A percentile compares a stretch with the other conserved stretches of the same genome.
Evolutionary conservation across 306 rosid genomes (phyloP).

Genomic region (Trichosanthes cucumerina): DNA sequence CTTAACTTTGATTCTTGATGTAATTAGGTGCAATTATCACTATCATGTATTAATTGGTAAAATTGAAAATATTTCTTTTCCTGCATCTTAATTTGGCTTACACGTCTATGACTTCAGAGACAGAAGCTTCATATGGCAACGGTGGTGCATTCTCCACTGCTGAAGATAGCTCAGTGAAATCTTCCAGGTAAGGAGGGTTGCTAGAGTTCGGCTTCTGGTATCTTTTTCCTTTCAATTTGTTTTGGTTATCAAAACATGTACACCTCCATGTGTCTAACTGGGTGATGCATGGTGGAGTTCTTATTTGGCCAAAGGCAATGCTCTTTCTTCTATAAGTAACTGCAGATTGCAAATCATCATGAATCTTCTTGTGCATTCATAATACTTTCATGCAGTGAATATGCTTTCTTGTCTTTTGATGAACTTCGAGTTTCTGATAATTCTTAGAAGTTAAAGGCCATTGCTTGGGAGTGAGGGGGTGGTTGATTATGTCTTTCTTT

Average conservation of each 20-base stretch:
- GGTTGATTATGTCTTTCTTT: not conserved
- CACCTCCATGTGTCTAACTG: not conserved
- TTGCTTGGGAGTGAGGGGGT: not conserved
- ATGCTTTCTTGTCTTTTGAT: not conserved
- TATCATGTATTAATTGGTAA: not conserved
- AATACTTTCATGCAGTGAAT: not conserved
- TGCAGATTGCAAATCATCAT: not conserved
- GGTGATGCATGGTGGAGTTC: not conserved
- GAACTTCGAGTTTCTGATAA: not conserved
- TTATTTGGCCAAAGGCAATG: not conserved
- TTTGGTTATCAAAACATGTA: not conserved
- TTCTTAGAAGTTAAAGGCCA: not conserved
- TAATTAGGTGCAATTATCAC: not conserved
- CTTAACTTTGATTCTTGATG: not conserved
- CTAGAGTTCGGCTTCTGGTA: not conserved
- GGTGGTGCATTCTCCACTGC: constrained; percentile 21
- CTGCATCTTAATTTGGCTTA: constrained; percentile 8
- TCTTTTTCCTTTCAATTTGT: not conserved
- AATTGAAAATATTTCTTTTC: not conserved
- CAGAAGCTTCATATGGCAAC: constrained; percentile 25
- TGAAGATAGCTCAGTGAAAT: constrained; percentile 27
- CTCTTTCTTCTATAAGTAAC: not conserved
- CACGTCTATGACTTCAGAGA: constrained; percentile 23
- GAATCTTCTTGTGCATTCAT: not conserved
- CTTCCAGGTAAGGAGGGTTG: constrained; percentile 36